phyloP scores from a whole-genome alignment of 2,329 filamentous ascomycete genomes.

The Boeremia lycopersici region DNA sequence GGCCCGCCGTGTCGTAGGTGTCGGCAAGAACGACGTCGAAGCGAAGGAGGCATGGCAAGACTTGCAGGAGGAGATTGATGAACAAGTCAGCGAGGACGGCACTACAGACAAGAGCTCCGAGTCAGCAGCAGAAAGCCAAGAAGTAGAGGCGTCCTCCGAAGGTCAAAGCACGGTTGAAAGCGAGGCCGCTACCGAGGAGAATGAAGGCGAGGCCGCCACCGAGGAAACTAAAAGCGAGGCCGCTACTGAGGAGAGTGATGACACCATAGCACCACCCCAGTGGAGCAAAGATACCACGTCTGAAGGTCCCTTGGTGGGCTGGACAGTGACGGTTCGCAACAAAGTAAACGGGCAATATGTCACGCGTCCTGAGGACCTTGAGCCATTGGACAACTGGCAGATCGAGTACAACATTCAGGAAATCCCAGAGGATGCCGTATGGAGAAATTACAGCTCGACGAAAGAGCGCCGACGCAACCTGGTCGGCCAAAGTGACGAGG shows the following conservation, averaged over 20 bases:
- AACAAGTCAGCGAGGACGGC: constrained; percentile 40
- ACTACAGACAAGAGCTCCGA: constrained; percentile 3
- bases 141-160: not conserved
- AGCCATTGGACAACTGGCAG: constrained; percentile 63
- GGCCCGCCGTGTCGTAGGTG: constrained; percentile 65
- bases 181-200: not conserved
- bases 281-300: not conserved
- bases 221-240: not conserved
- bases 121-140: not conserved
- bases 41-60: constrained; percentile 41
- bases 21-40: constrained; percentile 35
- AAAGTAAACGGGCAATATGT: constrained; percentile 71
- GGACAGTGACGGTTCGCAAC: constrained; percentile 75
- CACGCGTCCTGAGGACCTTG: constrained; percentile 62
- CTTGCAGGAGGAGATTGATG: constrained; percentile 40
- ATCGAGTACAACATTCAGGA: constrained; percentile 81
- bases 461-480: constrained; percentile 61
- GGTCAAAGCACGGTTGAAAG: constrained; percentile 2
- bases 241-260: not conserved
- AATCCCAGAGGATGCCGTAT: constrained; percentile 28
- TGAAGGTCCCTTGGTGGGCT: constrained; percentile 62
- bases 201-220: not conserved
- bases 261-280: not conserved
- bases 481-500: constrained; percentile 47
- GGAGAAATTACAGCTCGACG: constrained; percentile 44